Base-by-base conservation (phyloP, 306 rosid genomes). In the Malus asiatica region DNA sequence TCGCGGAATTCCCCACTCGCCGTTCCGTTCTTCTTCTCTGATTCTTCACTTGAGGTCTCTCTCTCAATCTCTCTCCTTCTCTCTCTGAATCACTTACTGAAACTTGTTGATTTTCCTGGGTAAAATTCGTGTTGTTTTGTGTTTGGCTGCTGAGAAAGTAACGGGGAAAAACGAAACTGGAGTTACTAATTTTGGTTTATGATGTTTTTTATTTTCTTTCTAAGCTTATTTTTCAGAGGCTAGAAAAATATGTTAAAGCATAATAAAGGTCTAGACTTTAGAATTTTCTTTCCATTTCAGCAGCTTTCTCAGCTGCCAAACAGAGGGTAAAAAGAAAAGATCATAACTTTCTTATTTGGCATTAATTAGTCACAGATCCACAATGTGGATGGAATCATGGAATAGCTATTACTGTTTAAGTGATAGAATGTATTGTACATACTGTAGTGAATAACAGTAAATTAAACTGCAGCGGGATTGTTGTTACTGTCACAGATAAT, bases 1-100 rank as follows among this genome's bases (percentile, higher is more conserved):
- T 85, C 86, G 86, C 86, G 82, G 68, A 29, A 72, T n/a, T 22
- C 79, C 46, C 71, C 83, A 76, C 86, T 81, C 83, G 81, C 86
- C 22, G 40, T 8, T 60, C 82, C 63, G 59, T 51, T 61, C 83
- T 58, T 61, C 83, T 58, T 19, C 74, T 57, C 70, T 52, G 85
- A 66, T 78, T 75, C 77, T 71, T 38, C 80, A n/a, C 79, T 76
- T 75, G 76, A 75, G 86, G 83, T 79, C 2, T 33, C 63, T 75
- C 71, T 78, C 61, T 40, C 40, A 35, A 35, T 35, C 30, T 32
- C 67, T 40, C 66, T 30, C 8, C 25, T 5, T 45, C 27, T 44
- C n/a, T 46, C 30, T 20, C 51, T 18, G 2, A 11, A 42, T 42
- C 12, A 20, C 45, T 61, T 60, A 23, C 3, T 65, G 2, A 8